Percentiles rank a stretch among this genome's conserved stretches.
Conservation (phyloP, 352 stramenopile species). For the Phytopythium helicoides region DNA sequence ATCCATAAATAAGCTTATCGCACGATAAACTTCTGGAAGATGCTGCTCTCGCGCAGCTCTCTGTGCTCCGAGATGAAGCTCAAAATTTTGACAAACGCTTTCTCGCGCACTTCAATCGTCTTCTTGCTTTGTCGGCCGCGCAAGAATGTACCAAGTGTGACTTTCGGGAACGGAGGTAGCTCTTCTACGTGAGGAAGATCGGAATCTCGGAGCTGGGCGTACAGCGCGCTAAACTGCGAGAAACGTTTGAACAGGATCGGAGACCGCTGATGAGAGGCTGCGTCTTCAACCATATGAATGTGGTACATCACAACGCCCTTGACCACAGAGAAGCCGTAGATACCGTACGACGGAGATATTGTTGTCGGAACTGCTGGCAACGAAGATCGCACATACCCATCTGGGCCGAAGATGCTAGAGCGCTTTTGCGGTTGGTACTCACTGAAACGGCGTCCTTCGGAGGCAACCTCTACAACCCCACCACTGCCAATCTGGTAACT, state of each 20-base stretch:
- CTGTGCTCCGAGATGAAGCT: conserved; percentile 36
- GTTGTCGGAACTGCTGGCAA: not conserved
- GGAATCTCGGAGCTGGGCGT: conserved; percentile 35
- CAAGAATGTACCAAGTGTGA: conserved; percentile 41
- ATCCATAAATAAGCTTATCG: not conserved
- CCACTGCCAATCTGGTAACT: conserved; percentile 5
- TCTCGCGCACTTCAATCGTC: conserved; percentile 47
- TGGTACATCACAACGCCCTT: conserved; percentile 56
- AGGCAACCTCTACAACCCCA: not conserved
- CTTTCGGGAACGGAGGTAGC: conserved; percentile 38
- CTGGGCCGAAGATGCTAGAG: conserved; percentile 8
- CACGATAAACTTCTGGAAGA: conserved; percentile 53
- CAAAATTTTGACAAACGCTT: conserved; percentile 47
- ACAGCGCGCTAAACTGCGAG: conserved; percentile 52
- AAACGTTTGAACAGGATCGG: conserved; percentile 42
- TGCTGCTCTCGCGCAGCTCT: conserved; percentile 36
- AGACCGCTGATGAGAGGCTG: conserved; percentile 13
- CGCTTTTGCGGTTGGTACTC: conserved; percentile 14
- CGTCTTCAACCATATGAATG: conserved; percentile 32
- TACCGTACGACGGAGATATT: conserved; percentile 19
- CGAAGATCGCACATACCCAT: conserved; percentile 2
- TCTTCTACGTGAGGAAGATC: conserved; percentile 17
- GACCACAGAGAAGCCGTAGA: conserved; percentile 38
- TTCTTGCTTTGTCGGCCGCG: conserved; percentile 39
- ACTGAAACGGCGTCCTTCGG: conserved; percentile 4